Conservation (phyloP, 306 rosid genomes). For the Prunus mira region DNA sequence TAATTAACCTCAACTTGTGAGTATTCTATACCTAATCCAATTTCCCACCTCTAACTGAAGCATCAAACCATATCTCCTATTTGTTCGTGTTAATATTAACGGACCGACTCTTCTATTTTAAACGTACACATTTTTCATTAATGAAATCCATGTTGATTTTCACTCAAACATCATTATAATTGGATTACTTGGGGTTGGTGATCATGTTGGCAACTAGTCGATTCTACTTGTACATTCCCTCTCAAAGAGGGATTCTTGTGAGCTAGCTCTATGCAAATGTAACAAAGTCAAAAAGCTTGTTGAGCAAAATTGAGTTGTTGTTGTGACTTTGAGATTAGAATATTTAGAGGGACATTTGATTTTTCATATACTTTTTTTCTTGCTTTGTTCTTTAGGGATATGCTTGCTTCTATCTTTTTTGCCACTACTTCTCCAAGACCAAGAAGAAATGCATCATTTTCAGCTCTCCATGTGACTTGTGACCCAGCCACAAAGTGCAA, state of each 20-base stretch:
- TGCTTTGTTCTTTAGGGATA: background rate
- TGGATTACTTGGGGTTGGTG: no score
- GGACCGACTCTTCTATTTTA: no score
- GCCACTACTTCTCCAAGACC: background rate
- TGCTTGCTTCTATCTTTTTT: background rate
- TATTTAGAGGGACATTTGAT: background rate
- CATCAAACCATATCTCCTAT: no score
- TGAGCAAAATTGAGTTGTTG: background rate
- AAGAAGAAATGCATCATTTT: background rate
- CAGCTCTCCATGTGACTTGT: slow-evolving; percentile 22
- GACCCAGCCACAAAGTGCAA: slow-evolving; percentile 1
- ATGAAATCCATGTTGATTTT: no score
- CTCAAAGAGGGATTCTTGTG: background rate
- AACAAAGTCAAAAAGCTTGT: background rate
- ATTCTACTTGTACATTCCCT: background rate
- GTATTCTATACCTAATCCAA: no score
- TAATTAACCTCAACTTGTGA: no score
- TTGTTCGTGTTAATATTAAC: no score
- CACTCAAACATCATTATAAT: no score
- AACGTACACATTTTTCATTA: no score
- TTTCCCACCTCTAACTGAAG: no score
- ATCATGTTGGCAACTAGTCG: no score
- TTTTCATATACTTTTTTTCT: background rate
- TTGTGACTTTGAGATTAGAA: background rate
- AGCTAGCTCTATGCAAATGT: background rate